Evolutionary conservation across 345 rosid species (phyloP).

Genomic region (Microcos paniculata): DNA sequence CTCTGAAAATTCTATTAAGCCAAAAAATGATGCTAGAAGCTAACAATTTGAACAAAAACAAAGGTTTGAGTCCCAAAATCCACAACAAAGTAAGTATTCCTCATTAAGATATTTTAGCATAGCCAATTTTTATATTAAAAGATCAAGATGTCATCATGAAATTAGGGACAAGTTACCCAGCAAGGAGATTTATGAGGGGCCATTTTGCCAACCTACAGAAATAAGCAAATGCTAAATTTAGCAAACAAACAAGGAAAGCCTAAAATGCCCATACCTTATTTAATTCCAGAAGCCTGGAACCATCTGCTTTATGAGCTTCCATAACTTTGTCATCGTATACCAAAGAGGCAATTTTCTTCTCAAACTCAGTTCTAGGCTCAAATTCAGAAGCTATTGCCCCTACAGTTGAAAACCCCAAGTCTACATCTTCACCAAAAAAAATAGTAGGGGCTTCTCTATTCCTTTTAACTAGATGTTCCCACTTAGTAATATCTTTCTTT

Average conservation of each 20-base stretch:
- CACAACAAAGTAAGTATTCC: neutral
- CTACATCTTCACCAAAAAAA: constrained; percentile 66
- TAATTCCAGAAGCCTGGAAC: constrained; percentile 79
- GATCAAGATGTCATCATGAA: neutral
- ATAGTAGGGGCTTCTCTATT: constrained; percentile 86
- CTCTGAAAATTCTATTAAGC: neutral
- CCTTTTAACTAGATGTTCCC: constrained; percentile 78
- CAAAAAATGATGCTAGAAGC: neutral
- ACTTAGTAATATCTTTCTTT: constrained; percentile 63
- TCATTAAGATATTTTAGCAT: neutral
- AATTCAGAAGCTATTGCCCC: constrained; percentile 94
- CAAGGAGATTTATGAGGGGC: neutral
- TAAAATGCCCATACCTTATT: constrained; percentile 51
- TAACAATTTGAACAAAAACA: no score
- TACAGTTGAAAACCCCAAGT: constrained; percentile 75
- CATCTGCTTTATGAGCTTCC: constrained; percentile 85
- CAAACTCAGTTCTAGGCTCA: constrained; percentile 90
- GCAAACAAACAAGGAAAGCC: neutral
- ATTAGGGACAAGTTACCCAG: neutral
- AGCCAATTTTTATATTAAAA: neutral
- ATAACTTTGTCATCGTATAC: constrained; percentile 54
- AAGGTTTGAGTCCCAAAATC: no score
- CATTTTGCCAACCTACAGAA: neutral
- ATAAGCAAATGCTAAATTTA: neutral
- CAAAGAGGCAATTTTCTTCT: constrained; percentile 83